Evolutionary conservation across 371 early-diverging fungal species (phyloP), one percentile per base, ranked within the genome.

Genomic region (Mortierella sp.): DNA sequence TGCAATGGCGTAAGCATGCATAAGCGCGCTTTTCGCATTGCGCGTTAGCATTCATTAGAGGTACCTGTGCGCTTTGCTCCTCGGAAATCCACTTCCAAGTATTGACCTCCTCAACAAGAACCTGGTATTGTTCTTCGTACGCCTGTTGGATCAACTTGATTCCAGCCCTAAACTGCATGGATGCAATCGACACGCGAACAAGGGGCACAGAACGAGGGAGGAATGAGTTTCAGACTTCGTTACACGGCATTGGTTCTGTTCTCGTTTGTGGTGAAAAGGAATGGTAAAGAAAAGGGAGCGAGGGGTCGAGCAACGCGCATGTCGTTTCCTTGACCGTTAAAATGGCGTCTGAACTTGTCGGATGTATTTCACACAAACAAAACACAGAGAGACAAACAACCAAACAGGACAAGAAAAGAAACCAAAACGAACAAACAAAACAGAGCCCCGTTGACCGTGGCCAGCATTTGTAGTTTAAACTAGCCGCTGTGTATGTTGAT

Each of bases 81-180:
- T 70, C 78, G 15, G 78, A 69, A 24, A 69, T 64, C 65, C 65
- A 64, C 39, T 76, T 76, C 78, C 78, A 76, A 3, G 56, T 56
- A 50, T 70, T 61, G 26, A 60, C 65, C 49, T 76, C 78, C n/a
- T 76, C 78, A 2, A 61, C 24, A 14, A 76, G 58, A 6, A 65
- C 57, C 34, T 69, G 70, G 27, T 65, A 55, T 32, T 69, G 59
- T 19, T 76, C 78, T 43, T 76, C 70, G 42, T 76, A 76, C 1
- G 78, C 78, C 46, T 76, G 78, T 28, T 70, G 78, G 43, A 76
- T 55, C 28, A 76, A 39, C 32, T 70, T 64, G 41, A 76, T 51
- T 15, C 78, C 78, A 11, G 64, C 32, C 44, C 47, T 64, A 50
- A 76, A 76, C 78, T 76, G 11, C 23, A 56, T 43, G 26, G 21